phyloP scores from a whole-genome alignment of 2,329 filamentous ascomycete species.

The Passalora sequoiae region DNA sequence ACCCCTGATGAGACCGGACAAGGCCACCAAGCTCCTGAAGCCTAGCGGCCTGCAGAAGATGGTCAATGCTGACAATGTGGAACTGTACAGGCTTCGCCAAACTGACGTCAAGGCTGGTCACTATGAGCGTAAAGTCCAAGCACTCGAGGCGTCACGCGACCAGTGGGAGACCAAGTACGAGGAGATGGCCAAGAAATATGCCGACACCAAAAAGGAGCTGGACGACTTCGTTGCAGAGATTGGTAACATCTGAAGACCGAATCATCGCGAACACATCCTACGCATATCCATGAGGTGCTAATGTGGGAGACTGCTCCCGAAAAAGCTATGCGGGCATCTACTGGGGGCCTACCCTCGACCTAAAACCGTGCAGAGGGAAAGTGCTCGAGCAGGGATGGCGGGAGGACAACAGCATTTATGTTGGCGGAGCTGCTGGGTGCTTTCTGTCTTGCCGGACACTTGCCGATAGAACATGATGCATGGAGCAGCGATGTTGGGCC shows the following conservation, averaged over 20 bases:
- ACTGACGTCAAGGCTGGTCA: conserved; percentile 99
- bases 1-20: conserved; percentile 5
- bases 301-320: background rate
- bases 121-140: conserved; percentile 98
- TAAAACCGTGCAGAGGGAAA: too few species aligned
- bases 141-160: conserved; percentile 84
- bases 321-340: conserved; percentile 2
- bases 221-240: conserved; percentile 88
- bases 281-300: conserved; percentile 3
- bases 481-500: background rate
- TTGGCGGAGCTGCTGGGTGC: background rate
- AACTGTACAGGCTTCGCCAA: conserved; percentile 74
- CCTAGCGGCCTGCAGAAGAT: conserved; percentile 4
- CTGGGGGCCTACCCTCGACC: too few species aligned
- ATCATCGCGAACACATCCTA: background rate
- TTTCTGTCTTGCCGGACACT: conserved; percentile 1
- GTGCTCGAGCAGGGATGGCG: background rate
- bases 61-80: conserved; percentile 12
- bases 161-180: conserved; percentile 98
- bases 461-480: conserved; percentile 3
- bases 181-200: conserved; percentile 91
- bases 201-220: conserved; percentile 77
- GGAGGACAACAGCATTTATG: background rate
- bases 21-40: conserved; percentile 1
- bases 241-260: conserved; percentile 70